Percentiles rank a stretch among this genome's conserved stretches.
Conservation (phyloP, 805 yeast genomes). For the Lipomyces anomalus region DNA sequence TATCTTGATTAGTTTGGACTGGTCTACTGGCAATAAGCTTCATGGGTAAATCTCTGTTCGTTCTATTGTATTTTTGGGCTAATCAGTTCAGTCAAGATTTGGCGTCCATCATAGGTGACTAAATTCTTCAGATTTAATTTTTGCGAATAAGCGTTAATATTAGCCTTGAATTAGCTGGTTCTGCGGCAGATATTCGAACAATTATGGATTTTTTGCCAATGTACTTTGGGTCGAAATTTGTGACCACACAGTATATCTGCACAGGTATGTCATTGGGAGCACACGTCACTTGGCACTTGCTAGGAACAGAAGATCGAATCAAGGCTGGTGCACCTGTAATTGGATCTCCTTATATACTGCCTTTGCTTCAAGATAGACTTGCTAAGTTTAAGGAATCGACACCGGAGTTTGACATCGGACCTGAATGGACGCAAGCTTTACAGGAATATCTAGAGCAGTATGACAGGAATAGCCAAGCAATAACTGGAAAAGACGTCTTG, state of each 20-base stretch:
- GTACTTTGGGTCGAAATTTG: slow-evolving; percentile 31
- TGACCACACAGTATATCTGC: slow-evolving; percentile 35
- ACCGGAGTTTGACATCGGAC: no score
- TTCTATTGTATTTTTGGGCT: not conserved
- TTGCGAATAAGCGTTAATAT: not conserved
- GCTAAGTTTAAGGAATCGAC: slow-evolving; percentile 8
- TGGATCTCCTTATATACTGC: slow-evolving; percentile 45
- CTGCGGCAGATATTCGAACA: slow-evolving; percentile 41
- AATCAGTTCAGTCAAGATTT: slow-evolving; percentile 37
- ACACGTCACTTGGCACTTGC: slow-evolving; percentile 48
- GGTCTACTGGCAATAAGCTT: slow-evolving; percentile 45
- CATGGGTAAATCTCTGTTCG: slow-evolving; percentile 36
- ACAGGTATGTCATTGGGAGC: slow-evolving; percentile 55
- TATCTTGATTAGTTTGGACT: slow-evolving; percentile 35
- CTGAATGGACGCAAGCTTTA: slow-evolving; percentile 23
- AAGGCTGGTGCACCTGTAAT: slow-evolving; percentile 45
- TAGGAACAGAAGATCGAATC: slow-evolving; percentile 38
- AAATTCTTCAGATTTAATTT: no score
- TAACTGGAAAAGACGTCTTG: slow-evolving; percentile 25
- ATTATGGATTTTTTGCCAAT: slow-evolving; percentile 44
- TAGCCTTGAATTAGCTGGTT: slow-evolving; percentile 27
- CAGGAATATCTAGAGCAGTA: slow-evolving; percentile 9
- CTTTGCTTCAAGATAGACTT: slow-evolving; percentile 42
- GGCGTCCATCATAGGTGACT: slow-evolving; percentile 42
- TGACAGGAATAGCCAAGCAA: slow-evolving; percentile 14